Conservation (phyloP, 1,284 basidiomycete genomes). For the Ustilago shanxiensis region DNA sequence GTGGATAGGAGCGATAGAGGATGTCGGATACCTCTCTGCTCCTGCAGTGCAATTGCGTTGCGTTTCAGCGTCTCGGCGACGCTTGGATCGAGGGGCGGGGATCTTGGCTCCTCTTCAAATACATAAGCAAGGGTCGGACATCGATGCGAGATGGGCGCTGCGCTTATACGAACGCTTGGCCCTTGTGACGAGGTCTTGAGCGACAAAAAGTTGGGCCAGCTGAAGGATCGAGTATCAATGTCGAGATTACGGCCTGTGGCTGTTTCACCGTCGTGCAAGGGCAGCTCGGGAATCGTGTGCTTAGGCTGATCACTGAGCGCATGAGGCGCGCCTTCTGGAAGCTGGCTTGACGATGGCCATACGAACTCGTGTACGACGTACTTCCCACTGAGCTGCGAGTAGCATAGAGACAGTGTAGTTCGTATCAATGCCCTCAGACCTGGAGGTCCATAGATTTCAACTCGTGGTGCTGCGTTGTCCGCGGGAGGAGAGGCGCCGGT, state of each 20-base stretch:
- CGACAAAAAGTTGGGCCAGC: constrained; percentile 59
- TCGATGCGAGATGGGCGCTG: constrained; percentile 66
- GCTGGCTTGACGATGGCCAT: constrained; percentile 46
- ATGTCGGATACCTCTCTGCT: constrained; percentile 56
- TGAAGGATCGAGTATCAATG: constrained; percentile 50
- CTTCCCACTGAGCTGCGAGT: constrained; percentile 58
- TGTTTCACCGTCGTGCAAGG: constrained; percentile 61
- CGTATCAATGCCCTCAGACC: constrained; percentile 64
- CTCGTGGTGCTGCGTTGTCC: constrained; percentile 36
- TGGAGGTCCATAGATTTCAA: constrained; percentile 64
- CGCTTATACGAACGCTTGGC: constrained; percentile 56
- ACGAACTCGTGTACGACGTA: constrained; percentile 68
- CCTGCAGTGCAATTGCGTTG: constrained; percentile 54
- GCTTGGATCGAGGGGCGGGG: constrained; percentile 44
- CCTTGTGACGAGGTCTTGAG: constrained; percentile 32
- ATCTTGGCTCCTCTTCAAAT: constrained; percentile 53
- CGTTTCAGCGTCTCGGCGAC: constrained; percentile 55
- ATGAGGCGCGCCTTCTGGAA: constrained; percentile 17
- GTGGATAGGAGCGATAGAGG: constrained; percentile 60
- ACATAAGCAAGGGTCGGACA: constrained; percentile 67
- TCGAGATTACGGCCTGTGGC: constrained; percentile 53
- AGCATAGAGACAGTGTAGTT: constrained; percentile 64
- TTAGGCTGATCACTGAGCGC: constrained; percentile 28
- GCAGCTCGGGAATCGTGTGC: constrained; percentile 53
- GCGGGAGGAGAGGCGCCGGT: constrained; percentile 18